phyloP scores from a whole-genome alignment of 768 basidiomycete genomes.

The Gloeopeniophorella convolvens region DNA sequence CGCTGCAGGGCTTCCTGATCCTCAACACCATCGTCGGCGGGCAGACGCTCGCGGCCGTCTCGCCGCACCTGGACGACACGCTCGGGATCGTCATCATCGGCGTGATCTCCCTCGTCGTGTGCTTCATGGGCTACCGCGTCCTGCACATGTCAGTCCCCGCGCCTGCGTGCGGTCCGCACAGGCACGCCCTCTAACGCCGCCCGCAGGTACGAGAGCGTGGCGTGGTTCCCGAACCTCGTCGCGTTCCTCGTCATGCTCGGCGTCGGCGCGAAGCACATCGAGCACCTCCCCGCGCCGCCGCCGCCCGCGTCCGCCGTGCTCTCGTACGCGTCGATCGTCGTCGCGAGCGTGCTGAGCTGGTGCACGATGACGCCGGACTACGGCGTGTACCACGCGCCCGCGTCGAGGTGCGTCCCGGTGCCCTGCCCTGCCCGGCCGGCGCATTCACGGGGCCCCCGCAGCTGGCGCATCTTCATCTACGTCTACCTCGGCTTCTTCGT shows the following conservation, averaged over 20 bases:
- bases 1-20: conserved; percentile 44
- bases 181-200: background rate
- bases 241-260: conserved; percentile 35
- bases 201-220: conserved; percentile 31
- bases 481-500: conserved; percentile 41
- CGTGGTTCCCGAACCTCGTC: conserved; percentile 36
- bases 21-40: conserved; percentile 45
- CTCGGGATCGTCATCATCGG: conserved; percentile 41
- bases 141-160: conserved; percentile 27
- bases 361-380: conserved; percentile 42
- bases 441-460: conserved; percentile 15
- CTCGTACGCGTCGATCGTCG: conserved; percentile 40
- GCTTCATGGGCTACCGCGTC: conserved; percentile 32
- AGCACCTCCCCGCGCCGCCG: conserved; percentile 22
- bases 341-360: conserved; percentile 40
- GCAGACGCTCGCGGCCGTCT: conserved; percentile 39
- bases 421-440: background rate
- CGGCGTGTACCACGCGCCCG: conserved; percentile 38
- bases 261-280: conserved; percentile 32
- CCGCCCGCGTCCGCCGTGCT: conserved; percentile 33
- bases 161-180: background rate
- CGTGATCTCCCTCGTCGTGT: conserved; percentile 33
- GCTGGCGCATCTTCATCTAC: conserved; percentile 36
- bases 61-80: conserved; percentile 24
- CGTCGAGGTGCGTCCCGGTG: conserved; percentile 25